A percentile compares a stretch with the other conserved stretches of the same genome.
Conservation (phyloP, 495 filamentous ascomycete species). For the Penicillium simplicissimum region DNA sequence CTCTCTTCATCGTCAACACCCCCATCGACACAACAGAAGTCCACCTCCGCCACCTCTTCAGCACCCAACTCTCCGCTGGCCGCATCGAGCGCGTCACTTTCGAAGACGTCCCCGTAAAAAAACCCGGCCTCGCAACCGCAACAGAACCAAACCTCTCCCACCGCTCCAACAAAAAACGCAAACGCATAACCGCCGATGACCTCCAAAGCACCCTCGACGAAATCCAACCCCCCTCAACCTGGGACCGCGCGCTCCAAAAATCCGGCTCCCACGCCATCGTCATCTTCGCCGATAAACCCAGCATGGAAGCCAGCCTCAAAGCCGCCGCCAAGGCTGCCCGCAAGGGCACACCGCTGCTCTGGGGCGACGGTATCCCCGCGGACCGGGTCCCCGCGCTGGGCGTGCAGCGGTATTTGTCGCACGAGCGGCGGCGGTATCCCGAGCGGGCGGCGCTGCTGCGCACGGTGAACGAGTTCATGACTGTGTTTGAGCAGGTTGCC, state of each 20-base stretch:
- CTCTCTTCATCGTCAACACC: slow-evolving; percentile 84
- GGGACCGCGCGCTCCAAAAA: slow-evolving; percentile 69
- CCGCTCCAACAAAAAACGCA: slow-evolving; percentile 66
- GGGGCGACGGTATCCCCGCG: slow-evolving; percentile 61
- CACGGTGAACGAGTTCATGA: slow-evolving; percentile 81
- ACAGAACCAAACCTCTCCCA: slow-evolving; percentile 30
- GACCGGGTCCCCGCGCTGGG: slow-evolving; percentile 59
- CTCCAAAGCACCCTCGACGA: slow-evolving; percentile 53
- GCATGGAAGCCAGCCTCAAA: slow-evolving; percentile 70
- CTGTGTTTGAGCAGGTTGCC: slow-evolving; percentile 65
- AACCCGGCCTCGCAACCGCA: slow-evolving; percentile 24
- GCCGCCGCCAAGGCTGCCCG: slow-evolving; percentile 64
- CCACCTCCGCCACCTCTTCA: slow-evolving; percentile 75
- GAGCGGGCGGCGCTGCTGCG: slow-evolving; percentile 60
- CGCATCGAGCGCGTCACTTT: slow-evolving; percentile 77
- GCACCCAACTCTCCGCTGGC: slow-evolving; percentile 66
- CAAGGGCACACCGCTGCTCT: slow-evolving; percentile 47
- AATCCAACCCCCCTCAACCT: slow-evolving; percentile 62
- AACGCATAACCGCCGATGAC: slow-evolving; percentile 55
- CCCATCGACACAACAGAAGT: slow-evolving; percentile 79
- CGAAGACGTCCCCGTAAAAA: slow-evolving; percentile 54
- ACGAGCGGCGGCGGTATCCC: slow-evolving; percentile 69
- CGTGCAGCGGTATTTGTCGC: slow-evolving; percentile 57
- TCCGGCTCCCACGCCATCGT: slow-evolving; percentile 79
- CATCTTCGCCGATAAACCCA: slow-evolving; percentile 76